These are phyloP conservation scores for Novakomyces olei DNA, from an alignment of 805 yeast genomes.

Conservation along the genomic window DNA sequence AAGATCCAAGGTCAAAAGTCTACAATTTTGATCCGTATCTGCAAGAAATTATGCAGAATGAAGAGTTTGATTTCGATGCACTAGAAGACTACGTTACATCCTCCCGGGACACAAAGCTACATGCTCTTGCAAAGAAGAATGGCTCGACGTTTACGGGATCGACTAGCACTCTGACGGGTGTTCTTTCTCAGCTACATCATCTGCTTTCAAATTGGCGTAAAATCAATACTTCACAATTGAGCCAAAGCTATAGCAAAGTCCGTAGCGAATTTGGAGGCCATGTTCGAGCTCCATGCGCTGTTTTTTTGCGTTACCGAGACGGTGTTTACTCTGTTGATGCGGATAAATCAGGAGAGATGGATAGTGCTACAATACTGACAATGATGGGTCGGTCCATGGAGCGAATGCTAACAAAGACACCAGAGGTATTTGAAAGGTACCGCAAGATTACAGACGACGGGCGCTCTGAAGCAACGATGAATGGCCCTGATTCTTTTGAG, in stretches of 20 bases:
- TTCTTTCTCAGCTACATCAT: conserved; percentile 52
- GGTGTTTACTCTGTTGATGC: conserved; percentile 41
- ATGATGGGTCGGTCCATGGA: conserved; percentile 65
- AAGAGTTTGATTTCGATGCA: conserved; percentile 41
- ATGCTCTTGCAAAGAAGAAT: conserved; percentile 23
- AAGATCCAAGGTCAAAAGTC: conserved; percentile 56
- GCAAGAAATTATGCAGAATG: conserved; percentile 34
- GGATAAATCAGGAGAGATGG: conserved; percentile 33
- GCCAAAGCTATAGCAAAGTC: conserved; percentile 18
- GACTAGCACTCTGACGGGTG: conserved; percentile 69
- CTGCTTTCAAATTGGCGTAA: conserved; percentile 40
- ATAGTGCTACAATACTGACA: conserved; percentile 44
- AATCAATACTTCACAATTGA: conserved; percentile 25
- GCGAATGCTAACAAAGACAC: conserved; percentile 41
- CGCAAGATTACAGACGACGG: conserved; percentile 11
- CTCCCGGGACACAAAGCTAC: conserved; percentile 35
- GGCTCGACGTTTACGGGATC: conserved; percentile 38
- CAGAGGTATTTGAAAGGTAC: conserved; percentile 26
- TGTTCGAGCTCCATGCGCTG: conserved; percentile 25
- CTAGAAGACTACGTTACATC: conserved; percentile 41
- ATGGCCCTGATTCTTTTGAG: conserved; percentile 6
- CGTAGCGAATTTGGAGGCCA: conserved; percentile 3
- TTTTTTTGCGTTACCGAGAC: conserved; percentile 30
- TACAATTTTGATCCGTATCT: conserved; percentile 46
- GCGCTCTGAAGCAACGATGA: conserved; percentile 5